phyloP scores from a whole-genome alignment of 495 filamentous ascomycete genomes.

The Elaphomyces granulatus region DNA sequence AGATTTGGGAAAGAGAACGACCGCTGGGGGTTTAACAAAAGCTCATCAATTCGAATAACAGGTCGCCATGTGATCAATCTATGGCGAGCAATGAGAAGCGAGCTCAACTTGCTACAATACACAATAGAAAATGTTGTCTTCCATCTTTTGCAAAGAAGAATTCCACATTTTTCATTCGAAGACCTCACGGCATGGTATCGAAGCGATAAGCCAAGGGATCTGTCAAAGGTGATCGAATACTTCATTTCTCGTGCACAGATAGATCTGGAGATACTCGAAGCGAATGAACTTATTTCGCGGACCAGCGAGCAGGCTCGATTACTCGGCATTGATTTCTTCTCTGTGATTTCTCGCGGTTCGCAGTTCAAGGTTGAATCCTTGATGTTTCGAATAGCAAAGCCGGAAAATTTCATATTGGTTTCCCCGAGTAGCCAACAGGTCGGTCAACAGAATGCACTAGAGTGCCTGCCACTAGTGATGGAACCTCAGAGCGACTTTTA shows the following conservation, averaged over 20 bases:
- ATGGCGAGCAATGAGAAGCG: conserved; percentile 89
- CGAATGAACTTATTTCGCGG: conserved; percentile 74
- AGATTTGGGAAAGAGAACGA: conserved; percentile 75
- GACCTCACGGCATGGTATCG: conserved; percentile 73
- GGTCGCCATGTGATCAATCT: conserved; percentile 95
- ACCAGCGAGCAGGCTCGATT: conserved; percentile 92
- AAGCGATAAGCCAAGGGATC: conserved; percentile 47
- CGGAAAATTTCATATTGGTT: conserved; percentile 82
- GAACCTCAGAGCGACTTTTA: conserved; percentile 95
- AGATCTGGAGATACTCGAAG: conserved; percentile 79
- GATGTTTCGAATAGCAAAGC: conserved; percentile 97
- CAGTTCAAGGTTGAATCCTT: conserved; percentile 98
- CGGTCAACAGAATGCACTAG: conserved; percentile 83
- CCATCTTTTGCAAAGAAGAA: conserved; percentile 78
- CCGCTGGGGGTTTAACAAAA: conserved; percentile 84
- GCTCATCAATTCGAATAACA: conserved; percentile 72
- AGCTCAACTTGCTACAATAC: conserved; percentile 82
- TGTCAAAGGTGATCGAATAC: conserved; percentile 66
- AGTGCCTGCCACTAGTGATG: conserved; percentile 94
- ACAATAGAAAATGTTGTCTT: conserved; percentile 95
- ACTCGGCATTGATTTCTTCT: conserved; percentile 90
- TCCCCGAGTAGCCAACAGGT: conserved; percentile 88
- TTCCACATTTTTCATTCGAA: conserved; percentile 71
- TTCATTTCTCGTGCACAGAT: conserved; percentile 63
- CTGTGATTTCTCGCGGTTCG: conserved; percentile 82